Evolutionary conservation across 768 basidiomycete species (phyloP), one percentile per base, ranked within the genome.

Genomic region (Coprinopsis cinerea): DNA sequence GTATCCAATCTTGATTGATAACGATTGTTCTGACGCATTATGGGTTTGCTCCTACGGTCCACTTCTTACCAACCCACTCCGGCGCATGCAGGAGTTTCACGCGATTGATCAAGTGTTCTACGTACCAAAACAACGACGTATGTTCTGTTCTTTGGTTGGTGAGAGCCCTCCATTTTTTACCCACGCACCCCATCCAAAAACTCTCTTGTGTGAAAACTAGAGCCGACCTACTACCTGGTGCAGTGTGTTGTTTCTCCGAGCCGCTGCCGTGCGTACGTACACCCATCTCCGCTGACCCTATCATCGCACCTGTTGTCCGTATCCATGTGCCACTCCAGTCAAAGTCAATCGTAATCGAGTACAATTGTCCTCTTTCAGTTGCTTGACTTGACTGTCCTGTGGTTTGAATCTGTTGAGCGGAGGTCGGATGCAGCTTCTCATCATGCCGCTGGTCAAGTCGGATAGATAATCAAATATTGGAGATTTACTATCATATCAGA

Each of bases 1-100:
- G 17, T 39, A 34, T 17, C 41, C 9, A 26, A 23, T 43, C 41
- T 43, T 43, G 41, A 43, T 43, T 43, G 41, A 43, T 43, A 43
- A 9, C 9, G 10, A 39, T 39, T 39, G 36, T 17, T 39, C 17
- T 39, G 36, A 39, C 36, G 17, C 36, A 39, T 18, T 18, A 9
- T 10, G n/a, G n/a, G n/a, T n/a, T n/a, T n/a, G n/a, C n/a, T n/a
- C n/a, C n/a, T n/a, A n/a, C n/a, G n/a, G n/a, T n/a, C n/a, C n/a
- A n/a, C n/a, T n/a, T n/a, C n/a, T n/a, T n/a, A n/a, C n/a, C n/a
- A n/a, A n/a, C n/a, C n/a, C n/a, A n/a, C n/a, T n/a, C n/a, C n/a
- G n/a, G n/a, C n/a, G n/a, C n/a, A n/a, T n/a, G n/a, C n/a, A n/a
- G n/a, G n/a, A n/a, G n/a, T n/a, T n/a, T n/a, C n/a, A n/a, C n/a